Evolutionary conservation across 371 early-diverging fungal genomes (phyloP).

Genomic region (Batkoa obscura): DNA sequence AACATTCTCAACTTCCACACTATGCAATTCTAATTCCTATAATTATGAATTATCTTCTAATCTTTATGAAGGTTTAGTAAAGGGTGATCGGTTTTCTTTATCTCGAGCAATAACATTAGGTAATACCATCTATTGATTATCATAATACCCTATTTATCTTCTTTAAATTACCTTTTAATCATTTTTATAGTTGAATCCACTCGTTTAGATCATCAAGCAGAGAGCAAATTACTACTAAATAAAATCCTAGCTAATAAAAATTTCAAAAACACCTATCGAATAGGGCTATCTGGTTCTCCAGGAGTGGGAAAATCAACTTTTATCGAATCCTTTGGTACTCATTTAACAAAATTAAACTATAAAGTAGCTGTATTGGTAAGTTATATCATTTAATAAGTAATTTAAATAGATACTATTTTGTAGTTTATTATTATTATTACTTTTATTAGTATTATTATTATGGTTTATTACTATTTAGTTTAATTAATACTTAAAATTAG

Average conservation of each 20-base stretch:
- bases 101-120: conserved; percentile 44
- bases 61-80: not conserved
- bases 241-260: conserved; percentile 17
- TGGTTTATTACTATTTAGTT: not conserved
- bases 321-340: conserved; percentile 58
- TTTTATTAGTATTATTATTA: not conserved
- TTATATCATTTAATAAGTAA: not conserved
- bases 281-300: conserved; percentile 56
- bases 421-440: not conserved
- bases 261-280: conserved; percentile 21
- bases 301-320: conserved; percentile 70
- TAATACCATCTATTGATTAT: conserved; percentile 5
- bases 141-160: not conserved
- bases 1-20: no score
- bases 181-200: conserved; percentile 22
- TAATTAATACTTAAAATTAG: conserved; percentile 11
- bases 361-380: conserved; percentile 48
- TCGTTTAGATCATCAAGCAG: conserved; percentile 33
- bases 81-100: conserved; percentile 19
- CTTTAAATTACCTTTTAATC: not conserved
- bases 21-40: not conserved
- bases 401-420: not conserved
- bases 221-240: conserved; percentile 26
- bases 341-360: conserved; percentile 32
- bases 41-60: not conserved